Evolutionary conservation across 805 yeast species (phyloP).

Genomic region (Yamadazyma philogaea): DNA sequence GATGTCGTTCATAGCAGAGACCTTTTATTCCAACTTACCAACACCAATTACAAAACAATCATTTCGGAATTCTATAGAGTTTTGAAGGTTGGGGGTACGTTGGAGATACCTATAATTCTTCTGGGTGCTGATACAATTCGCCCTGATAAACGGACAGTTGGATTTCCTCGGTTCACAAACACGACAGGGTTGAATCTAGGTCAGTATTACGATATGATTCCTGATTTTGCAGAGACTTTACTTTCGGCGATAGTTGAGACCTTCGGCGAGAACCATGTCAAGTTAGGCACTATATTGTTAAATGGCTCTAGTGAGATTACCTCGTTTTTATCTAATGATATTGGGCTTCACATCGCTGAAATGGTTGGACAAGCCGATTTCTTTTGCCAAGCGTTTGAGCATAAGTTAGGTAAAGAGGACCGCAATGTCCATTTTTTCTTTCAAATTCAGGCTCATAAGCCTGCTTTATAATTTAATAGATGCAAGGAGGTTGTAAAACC

Average conservation of each 20-base stretch:
- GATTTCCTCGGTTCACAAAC: slow-evolving; percentile 14
- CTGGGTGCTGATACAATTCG: slow-evolving; percentile 15
- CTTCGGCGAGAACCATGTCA: slow-evolving; percentile 35
- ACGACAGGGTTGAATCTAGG: slow-evolving; percentile 12
- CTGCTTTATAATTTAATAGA: background rate
- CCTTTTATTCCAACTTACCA: slow-evolving; percentile 29
- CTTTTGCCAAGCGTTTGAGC: slow-evolving; percentile 21
- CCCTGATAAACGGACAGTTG: slow-evolving; percentile 11
- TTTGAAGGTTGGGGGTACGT: slow-evolving; percentile 31
- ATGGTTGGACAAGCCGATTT: slow-evolving; percentile 30
- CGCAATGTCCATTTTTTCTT: slow-evolving; percentile 15
- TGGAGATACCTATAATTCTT: slow-evolving; percentile 30
- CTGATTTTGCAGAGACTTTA: slow-evolving; percentile 23
- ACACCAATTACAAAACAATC: slow-evolving; percentile 22
- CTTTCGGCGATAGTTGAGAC: slow-evolving; percentile 21
- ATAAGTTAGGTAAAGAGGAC: slow-evolving; percentile 10
- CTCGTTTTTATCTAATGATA: slow-evolving; percentile 26
- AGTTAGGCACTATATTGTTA: slow-evolving; percentile 27
- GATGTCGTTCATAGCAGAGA: slow-evolving; percentile 39
- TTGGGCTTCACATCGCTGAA: slow-evolving; percentile 29
- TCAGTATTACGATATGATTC: slow-evolving; percentile 21
- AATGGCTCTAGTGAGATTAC: slow-evolving; percentile 30
- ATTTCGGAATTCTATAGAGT: slow-evolving; percentile 34
- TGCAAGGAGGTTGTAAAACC: too few species aligned
- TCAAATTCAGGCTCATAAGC: slow-evolving; percentile 13